These are phyloP conservation scores for Leishmania gerbilli DNA, from an alignment of 208 protist species.

Conservation along the genomic window DNA sequence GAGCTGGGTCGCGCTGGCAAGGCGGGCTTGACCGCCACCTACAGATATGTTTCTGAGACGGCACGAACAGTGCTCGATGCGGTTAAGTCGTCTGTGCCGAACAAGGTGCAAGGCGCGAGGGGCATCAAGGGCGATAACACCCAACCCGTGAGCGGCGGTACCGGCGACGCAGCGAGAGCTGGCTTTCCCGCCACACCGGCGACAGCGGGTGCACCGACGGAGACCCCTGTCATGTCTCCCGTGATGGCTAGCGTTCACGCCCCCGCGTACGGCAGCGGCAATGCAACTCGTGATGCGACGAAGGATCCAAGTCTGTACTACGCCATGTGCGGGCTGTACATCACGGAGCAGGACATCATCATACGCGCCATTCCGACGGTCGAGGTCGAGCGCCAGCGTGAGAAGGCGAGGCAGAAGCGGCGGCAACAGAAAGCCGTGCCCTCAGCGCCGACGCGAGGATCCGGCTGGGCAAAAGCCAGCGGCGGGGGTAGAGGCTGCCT, in stretches of 20 bases:
- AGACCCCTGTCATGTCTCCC: background rate
- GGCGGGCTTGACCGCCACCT: constrained; percentile 10
- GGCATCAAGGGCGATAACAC: background rate
- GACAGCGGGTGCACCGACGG: background rate
- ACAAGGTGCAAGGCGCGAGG: constrained; percentile 1
- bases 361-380: constrained; percentile 28
- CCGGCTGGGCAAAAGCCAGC: background rate
- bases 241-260: background rate
- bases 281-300: constrained; percentile 13
- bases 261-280: background rate
- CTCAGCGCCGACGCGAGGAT: background rate
- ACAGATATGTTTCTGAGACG: constrained; percentile 5
- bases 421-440: background rate
- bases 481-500: background rate
- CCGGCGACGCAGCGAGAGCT: background rate
- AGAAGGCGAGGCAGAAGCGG: constrained; percentile 1
- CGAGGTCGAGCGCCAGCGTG: constrained; percentile 15
- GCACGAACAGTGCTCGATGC: constrained; percentile 9
- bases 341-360: constrained; percentile 39
- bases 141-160: background rate
- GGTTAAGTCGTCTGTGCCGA: constrained; percentile 2
- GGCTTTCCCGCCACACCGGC: background rate
- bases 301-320: constrained; percentile 35
- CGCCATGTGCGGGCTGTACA: constrained; percentile 33
- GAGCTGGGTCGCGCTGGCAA: constrained; percentile 4